A percentile compares a stretch with the other conserved stretches of the same genome.
These are phyloP conservation scores for Oehlia diaphana DNA, from an alignment of 192 early-diverging fungal genomes.

Conservation along the genomic window DNA sequence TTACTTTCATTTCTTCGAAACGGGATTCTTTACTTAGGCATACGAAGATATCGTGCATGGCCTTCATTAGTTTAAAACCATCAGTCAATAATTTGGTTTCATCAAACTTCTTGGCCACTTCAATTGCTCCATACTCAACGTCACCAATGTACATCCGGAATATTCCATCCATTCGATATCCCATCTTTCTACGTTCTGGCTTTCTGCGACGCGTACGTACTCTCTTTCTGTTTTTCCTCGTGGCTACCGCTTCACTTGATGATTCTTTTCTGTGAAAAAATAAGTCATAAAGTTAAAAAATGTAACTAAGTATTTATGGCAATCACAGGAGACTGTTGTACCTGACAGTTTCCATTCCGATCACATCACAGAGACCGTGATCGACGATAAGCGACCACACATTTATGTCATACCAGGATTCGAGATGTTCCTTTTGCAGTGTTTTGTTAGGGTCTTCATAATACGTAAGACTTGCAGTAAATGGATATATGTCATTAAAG, in stretches of 20 bases:
- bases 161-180: slow-evolving; percentile 18
- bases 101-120: no score
- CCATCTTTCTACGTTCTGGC: slow-evolving; percentile 2
- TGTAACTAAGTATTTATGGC: no score
- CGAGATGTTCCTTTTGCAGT: slow-evolving; percentile 25
- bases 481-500: no score
- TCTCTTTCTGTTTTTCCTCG: slow-evolving; percentile 28
- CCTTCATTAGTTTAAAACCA: slow-evolving; percentile 16
- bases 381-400: slow-evolving; percentile 31
- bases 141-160: slow-evolving; percentile 24
- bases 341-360: slow-evolving; percentile 12
- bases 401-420: slow-evolving; percentile 32
- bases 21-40: slow-evolving; percentile 1
- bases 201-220: slow-evolving; percentile 9
- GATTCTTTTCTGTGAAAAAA: slow-evolving; percentile 31
- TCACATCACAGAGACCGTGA: neutral
- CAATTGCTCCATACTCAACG: slow-evolving; percentile 22
- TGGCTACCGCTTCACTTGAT: neutral
- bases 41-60: slow-evolving; percentile 31
- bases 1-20: slow-evolving; percentile 15
- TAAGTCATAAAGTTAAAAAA: slow-evolving; percentile 1
- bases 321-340: neutral
- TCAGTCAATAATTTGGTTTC: slow-evolving; percentile 15
- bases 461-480: slow-evolving; percentile 30
- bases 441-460: slow-evolving; percentile 28